A percentile compares a stretch with the other conserved stretches of the same genome.
Conservation (phyloP, 176 grass and related monocot genomes). For the Oryza nivara region DNA sequence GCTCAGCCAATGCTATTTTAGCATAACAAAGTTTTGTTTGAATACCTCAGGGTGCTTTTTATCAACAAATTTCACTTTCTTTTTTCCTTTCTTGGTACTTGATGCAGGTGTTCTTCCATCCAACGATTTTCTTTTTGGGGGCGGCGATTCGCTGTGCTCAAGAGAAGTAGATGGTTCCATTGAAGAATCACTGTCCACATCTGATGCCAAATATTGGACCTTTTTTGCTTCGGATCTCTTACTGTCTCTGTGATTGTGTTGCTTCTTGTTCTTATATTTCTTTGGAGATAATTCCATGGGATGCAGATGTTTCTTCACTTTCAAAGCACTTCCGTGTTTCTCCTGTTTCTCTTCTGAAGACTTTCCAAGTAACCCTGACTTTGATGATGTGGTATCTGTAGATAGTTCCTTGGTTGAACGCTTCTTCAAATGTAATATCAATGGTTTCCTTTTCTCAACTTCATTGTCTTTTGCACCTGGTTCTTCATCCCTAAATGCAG, state of each 20-base stretch:
- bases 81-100: constrained; percentile 71
- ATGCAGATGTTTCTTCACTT: constrained; percentile 58
- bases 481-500: constrained; percentile 41
- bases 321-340: constrained; percentile 44
- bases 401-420: constrained; percentile 49
- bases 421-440: constrained; percentile 54
- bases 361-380: constrained; percentile 43
- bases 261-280: constrained; percentile 64
- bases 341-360: constrained; percentile 60
- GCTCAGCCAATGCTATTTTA: constrained; percentile 24
- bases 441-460: constrained; percentile 55
- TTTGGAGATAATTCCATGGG: constrained; percentile 43
- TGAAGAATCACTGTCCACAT: constrained; percentile 57
- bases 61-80: constrained; percentile 66
- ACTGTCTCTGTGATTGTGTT: constrained; percentile 46
- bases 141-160: constrained; percentile 54
- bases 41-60: constrained; percentile 82
- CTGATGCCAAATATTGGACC: constrained; percentile 44
- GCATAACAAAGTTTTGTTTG: constrained; percentile 34
- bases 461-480: constrained; percentile 35
- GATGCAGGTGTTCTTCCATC: constrained; percentile 59
- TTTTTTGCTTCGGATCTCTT: constrained; percentile 60
- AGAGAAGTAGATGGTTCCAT: constrained; percentile 59
- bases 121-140: constrained; percentile 57
- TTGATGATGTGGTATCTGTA: constrained; percentile 45